Evolutionary conservation across 2,329 filamentous ascomycete genomes (phyloP).

Genomic region (Diaporthe citri): DNA sequence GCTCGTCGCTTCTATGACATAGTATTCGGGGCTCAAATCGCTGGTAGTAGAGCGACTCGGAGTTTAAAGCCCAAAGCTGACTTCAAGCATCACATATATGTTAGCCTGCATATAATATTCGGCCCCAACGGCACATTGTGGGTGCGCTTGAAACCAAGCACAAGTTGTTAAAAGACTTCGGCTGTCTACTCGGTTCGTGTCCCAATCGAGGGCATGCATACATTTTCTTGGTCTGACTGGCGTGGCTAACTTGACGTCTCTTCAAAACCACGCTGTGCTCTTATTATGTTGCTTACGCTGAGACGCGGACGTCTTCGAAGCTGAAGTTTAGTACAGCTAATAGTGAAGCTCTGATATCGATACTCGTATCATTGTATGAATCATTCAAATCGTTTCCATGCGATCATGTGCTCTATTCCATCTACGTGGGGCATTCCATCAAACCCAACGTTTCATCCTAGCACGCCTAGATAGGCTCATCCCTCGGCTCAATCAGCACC

Average conservation of each 20-base stretch:
- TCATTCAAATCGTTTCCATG: neutral
- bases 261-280: neutral
- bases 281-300: neutral
- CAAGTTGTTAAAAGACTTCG: neutral
- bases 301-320: neutral
- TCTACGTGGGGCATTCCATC: neutral
- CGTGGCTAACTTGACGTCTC: neutral
- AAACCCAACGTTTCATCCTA: neutral
- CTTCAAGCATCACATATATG: neutral
- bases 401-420: neutral
- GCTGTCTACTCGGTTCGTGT: neutral
- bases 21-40: no score
- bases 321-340: neutral
- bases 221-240: neutral
- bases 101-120: neutral
- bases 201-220: neutral
- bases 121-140: neutral
- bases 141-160: neutral
- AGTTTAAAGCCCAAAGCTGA: neutral
- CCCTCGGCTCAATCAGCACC: slow-evolving; percentile 81
- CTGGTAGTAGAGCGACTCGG: no score
- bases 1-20: neutral
- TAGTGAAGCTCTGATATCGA: neutral
- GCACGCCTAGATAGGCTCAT: slow-evolving; percentile 74
- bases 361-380: neutral